Base-by-base conservation (phyloP, 2,329 filamentous ascomycete genomes). In the Trichoderma hamatum region DNA sequence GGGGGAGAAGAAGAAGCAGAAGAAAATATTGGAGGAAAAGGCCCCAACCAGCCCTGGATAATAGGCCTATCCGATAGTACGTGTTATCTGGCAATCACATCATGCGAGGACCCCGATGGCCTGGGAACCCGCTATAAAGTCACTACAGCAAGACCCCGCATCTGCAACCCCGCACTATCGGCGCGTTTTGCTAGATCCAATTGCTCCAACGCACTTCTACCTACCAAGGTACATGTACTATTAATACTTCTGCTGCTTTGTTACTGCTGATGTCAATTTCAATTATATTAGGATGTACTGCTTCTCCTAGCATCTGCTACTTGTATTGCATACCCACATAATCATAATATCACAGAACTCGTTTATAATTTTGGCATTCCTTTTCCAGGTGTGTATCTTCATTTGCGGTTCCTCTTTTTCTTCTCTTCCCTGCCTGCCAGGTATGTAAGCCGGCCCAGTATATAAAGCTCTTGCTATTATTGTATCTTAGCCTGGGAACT, bases 141-240 rank as follows among this genome's bases (percentile, higher is more conserved):
- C 24, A 19, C 13, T n/a, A n/a, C n/a, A n/a, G n/a, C 16, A 54
- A 7, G 36, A 65, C 67, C 67, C 67, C 67, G 65, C 67, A 65
- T 55, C 67, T 43, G 67, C 52, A 69, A 69, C 67, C 67, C 67
- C 67, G 67, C 67, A 69, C 52, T 34, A 62, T 34, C 55, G 24
- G 49, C 56, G 65, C 32, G 34, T 55, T 21, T n/a, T 32, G 62
- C n/a, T 56, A 34, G 34, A 59, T n/a, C 34, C 19, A 26, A 14
- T 26, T 11, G 30, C 56, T 16, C 43, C 39, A 60, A 60, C 39
- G 55, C 55, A 67, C 55, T 30, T 30, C 9, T 30, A 30, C 30
- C n/a, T n/a, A n/a, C n/a, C n/a, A n/a, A n/a, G n/a, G n/a, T 30
- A 30, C 28, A 30, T 30, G 6, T 30, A 5, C 30, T 30, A 30